Percentiles rank a stretch among this genome's conserved stretches.
phyloP scores from a whole-genome alignment of 805 yeast genomes.

The Kurtzmaniella cleridarum region DNA sequence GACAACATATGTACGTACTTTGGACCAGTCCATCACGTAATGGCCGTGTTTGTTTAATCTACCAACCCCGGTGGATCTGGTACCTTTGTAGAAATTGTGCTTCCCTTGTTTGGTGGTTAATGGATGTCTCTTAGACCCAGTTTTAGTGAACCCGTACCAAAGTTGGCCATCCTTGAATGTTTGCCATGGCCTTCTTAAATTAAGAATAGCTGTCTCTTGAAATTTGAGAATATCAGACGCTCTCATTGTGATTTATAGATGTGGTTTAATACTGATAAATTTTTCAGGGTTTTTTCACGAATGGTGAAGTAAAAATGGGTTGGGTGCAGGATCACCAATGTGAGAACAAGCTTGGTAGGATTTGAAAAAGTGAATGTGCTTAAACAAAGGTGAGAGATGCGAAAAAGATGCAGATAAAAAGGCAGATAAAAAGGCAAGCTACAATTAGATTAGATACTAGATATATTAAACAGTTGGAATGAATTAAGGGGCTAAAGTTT shows the following conservation, averaged over 20 bases:
- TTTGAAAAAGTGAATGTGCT: no score
- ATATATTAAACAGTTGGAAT: no score
- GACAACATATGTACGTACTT: conserved; percentile 85
- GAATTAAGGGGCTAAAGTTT: background rate
- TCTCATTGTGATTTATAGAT: conserved; percentile 36
- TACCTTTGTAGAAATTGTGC: conserved; percentile 92
- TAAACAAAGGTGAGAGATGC: no score
- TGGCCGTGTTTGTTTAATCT: conserved; percentile 66
- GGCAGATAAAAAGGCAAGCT: no score
- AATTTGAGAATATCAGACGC: conserved; percentile 42
- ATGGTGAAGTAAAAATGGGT: background rate
- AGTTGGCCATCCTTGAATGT: conserved; percentile 76
- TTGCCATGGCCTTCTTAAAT: conserved; percentile 84
- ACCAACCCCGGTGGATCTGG: conserved; percentile 93
- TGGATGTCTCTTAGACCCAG: conserved; percentile 79
- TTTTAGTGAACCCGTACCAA: conserved; percentile 72
- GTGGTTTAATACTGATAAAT: background rate
- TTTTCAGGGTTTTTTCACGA: background rate
- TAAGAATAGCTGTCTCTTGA: conserved; percentile 38
- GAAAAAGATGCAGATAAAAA: no score
- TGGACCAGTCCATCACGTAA: conserved; percentile 74
- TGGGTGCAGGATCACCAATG: background rate
- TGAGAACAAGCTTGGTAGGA: background rate
- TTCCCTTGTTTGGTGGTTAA: conserved; percentile 92
- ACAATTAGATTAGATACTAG: no score